These are phyloP conservation scores for Leptomonas pyrrhocoris DNA, from an alignment of 208 protist species.

Conservation along the genomic window DNA sequence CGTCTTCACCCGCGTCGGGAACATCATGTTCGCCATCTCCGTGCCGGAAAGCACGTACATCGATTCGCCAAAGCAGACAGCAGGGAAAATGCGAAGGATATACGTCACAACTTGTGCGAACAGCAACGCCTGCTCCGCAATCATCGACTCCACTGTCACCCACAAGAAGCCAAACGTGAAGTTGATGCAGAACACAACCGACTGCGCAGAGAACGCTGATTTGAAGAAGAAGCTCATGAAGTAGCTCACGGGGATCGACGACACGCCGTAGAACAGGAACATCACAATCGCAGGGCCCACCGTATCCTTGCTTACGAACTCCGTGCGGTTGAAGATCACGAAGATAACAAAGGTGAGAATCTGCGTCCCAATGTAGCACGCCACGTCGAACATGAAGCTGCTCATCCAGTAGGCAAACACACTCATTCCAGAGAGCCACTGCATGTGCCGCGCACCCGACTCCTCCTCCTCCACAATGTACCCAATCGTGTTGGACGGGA, in stretches of 20 bases:
- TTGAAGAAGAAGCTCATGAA: constrained; percentile 84
- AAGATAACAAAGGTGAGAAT: constrained; percentile 71
- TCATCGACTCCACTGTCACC: constrained; percentile 73
- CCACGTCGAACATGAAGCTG: constrained; percentile 76
- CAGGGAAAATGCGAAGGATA: constrained; percentile 70
- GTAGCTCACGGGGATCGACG: constrained; percentile 76
- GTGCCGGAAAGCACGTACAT: constrained; percentile 66
- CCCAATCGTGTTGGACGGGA: constrained; percentile 77
- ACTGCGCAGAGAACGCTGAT: constrained; percentile 75
- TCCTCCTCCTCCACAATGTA: constrained; percentile 85
- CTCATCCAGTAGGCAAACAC: constrained; percentile 80
- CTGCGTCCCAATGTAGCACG: constrained; percentile 63
- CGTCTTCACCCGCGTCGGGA: constrained; percentile 30
- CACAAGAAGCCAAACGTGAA: constrained; percentile 86
- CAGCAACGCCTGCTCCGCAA: constrained; percentile 42
- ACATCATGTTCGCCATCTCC: constrained; percentile 53
- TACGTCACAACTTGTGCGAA: constrained; percentile 54
- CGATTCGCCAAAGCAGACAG: constrained; percentile 78
- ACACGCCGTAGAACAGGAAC: constrained; percentile 77
- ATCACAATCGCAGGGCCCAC: constrained; percentile 57
- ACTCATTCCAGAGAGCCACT: constrained; percentile 79
- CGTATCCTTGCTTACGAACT: constrained; percentile 63
- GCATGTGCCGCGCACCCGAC: constrained; percentile 74
- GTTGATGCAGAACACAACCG: constrained; percentile 79
- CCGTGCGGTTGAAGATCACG: constrained; percentile 66